Percentiles rank a stretch among this genome's conserved stretches.
Conservation (phyloP, 2,329 filamentous ascomycete genomes). For the Hymenoscyphus linearis region DNA sequence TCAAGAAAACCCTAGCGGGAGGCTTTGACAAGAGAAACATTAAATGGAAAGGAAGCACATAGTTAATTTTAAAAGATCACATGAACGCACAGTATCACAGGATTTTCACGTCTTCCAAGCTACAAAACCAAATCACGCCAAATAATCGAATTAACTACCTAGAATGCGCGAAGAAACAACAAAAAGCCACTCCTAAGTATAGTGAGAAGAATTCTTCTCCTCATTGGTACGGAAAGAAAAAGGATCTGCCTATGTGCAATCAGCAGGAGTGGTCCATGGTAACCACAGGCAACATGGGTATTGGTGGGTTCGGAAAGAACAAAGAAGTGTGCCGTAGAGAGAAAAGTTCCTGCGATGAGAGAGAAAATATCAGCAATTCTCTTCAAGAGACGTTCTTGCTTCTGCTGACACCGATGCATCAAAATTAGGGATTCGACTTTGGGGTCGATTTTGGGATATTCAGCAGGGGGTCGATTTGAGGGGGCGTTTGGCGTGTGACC, state of each 20-base stretch:
- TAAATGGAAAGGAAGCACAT: too few species aligned
- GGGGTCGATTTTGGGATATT: background rate
- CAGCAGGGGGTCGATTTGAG: too few species aligned
- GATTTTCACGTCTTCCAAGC: too few species aligned
- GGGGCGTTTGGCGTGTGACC: background rate
- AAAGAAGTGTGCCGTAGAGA: background rate
- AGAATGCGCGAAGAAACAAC: too few species aligned
- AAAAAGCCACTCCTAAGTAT: too few species aligned
- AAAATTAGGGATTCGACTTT: background rate
- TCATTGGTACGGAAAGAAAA: background rate
- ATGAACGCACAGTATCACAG: too few species aligned
- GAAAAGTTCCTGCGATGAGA: background rate
- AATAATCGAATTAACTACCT: too few species aligned
- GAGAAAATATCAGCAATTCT: background rate
- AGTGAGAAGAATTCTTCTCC: too few species aligned
- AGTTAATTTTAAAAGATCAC: too few species aligned
- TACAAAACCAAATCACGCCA: too few species aligned
- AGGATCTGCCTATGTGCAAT: slow-evolving; percentile 5
- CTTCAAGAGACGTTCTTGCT: background rate
- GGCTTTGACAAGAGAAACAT: too few species aligned
- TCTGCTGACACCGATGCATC: background rate
- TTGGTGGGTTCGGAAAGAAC: background rate
- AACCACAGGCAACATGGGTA: background rate
- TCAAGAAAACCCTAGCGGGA: too few species aligned
- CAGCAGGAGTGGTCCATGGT: background rate